Evolutionary conservation across 2,329 filamentous ascomycete species (phyloP).

Genomic region (Aschersonia sp.): DNA sequence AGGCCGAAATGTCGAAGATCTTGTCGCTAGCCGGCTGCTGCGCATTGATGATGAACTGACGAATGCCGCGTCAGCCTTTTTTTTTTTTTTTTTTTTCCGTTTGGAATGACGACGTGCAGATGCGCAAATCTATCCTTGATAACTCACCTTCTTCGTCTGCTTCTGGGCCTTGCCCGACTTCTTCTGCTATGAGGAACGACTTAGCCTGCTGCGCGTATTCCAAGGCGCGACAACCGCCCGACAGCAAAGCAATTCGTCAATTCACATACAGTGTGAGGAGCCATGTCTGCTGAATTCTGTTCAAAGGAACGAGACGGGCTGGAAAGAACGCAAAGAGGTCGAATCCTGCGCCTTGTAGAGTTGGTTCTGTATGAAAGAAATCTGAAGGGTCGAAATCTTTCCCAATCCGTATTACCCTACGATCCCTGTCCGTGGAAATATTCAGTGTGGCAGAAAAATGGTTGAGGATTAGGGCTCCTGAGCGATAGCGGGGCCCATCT

Average conservation of each 20-base stretch:
- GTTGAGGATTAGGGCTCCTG: neutral
- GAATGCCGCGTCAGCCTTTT: neutral
- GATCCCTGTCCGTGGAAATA: neutral
- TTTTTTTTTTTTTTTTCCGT: neutral
- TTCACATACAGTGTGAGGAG: conserved; percentile 76
- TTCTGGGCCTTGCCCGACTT: conserved; percentile 61
- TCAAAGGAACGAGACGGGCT: neutral
- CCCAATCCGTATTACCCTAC: neutral
- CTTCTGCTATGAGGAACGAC: conserved; percentile 34
- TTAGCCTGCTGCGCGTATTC: conserved; percentile 86
- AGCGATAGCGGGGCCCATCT: neutral
- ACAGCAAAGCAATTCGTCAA: conserved; percentile 94
- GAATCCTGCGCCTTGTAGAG: conserved; percentile 60
- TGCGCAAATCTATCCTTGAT: too few species aligned
- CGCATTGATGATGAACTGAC: conserved; percentile 96
- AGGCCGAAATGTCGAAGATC: conserved; percentile 98
- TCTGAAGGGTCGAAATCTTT: neutral
- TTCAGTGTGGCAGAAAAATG: neutral
- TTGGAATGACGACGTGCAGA: neutral
- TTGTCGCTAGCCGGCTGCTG: conserved; percentile 97
- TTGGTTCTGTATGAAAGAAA: conserved; percentile 5
- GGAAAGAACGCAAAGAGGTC: conserved; percentile 46
- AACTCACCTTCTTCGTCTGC: conserved; percentile 70
- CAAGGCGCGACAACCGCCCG: conserved; percentile 25
- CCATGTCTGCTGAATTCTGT: conserved; percentile 48